These are phyloP conservation scores for Globisporangium nagaii DNA, from an alignment of 352 stramenopile genomes.

Conservation along the genomic window DNA sequence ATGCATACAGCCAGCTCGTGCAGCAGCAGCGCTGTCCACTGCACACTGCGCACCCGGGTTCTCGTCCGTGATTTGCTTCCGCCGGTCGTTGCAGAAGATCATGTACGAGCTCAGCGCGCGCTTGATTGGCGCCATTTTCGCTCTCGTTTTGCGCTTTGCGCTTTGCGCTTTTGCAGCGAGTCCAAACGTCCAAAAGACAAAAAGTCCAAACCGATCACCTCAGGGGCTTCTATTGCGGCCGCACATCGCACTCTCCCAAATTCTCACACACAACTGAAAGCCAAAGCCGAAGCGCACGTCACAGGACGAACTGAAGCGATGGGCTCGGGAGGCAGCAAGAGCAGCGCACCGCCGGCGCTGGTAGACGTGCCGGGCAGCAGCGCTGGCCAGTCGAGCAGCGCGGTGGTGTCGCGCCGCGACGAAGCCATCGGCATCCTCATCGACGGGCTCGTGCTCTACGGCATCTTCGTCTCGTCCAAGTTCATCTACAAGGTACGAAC, in stretches of 20 bases:
- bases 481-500: slow-evolving; percentile 71
- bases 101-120: slow-evolving; percentile 85
- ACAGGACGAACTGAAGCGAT: slow-evolving; percentile 19
- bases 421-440: slow-evolving; percentile 70
- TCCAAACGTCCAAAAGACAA: not conserved
- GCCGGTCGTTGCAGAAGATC: slow-evolving; percentile 75
- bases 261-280: not conserved
- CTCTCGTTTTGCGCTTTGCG: not conserved
- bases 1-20: not conserved
- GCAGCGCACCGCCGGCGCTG: slow-evolving; percentile 10
- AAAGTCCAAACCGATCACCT: not conserved
- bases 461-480: slow-evolving; percentile 76
- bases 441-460: slow-evolving; percentile 77
- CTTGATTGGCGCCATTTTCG: slow-evolving; percentile 58
- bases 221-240: too few relatives aligned
- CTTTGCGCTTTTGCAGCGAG: too few relatives aligned
- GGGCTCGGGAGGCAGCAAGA: slow-evolving; percentile 59
- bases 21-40: too few relatives aligned
- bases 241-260: too few relatives aligned
- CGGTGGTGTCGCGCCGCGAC: slow-evolving; percentile 27
- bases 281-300: not conserved
- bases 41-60: slow-evolving; percentile 36
- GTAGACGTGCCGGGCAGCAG: slow-evolving; percentile 3
- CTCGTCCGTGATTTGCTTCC: slow-evolving; percentile 56
- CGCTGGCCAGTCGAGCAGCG: slow-evolving; percentile 23